Evolutionary conservation across 1,284 basidiomycete species (phyloP), one percentile per base, ranked within the genome.

Genomic region (Apiotrichum montevideense): DNA sequence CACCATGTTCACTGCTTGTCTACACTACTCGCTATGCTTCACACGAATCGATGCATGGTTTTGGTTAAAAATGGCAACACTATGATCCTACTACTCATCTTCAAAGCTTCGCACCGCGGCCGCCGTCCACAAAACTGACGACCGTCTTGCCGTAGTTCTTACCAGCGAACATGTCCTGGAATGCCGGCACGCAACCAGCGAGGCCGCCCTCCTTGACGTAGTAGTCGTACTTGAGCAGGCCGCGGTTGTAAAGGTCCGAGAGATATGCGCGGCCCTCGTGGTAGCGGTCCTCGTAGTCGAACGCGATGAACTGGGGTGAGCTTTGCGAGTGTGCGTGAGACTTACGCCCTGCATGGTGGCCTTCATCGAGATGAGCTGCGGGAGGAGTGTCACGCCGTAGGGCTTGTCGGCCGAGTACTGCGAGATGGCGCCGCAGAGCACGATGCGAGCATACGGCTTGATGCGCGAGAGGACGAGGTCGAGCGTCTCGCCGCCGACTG

Each of bases 161-260:
- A n/a, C 90, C 90, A 1, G 75, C 82, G 75, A 85, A 93, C 35
- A 94, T 78, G 74, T 88, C 77, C 9, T 81, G 81, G 55, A 93
- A 73, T 4, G 86, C 83, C 11, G 79, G 77, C 0, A 87, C 85
- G 34, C 87, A 87, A 52, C 85, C 82, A 58, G 87, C 83, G 35
- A 92, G 76, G 0, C 87, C 88, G 55, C 87, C 80, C 1, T 57
- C 52, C 7, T 68, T 55, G 15, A 91, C 77, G 65, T 90, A 86
- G 77, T 90, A 92, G 63, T 87, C 86, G 48, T 87, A 82, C 71
- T 90, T 87, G 61, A 96, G 77, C 53, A 85, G 82, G n/a, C 90
- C 90, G 54, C 79, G 77, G 4, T 79, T 79, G 46, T 86, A 69
- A 60, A 80, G 79, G 35, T 75, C 69, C 0, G 81, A 79, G 42